Evolutionary conservation across 805 yeast genomes (phyloP).

Genomic region (Dipodascus geniculatus): DNA sequence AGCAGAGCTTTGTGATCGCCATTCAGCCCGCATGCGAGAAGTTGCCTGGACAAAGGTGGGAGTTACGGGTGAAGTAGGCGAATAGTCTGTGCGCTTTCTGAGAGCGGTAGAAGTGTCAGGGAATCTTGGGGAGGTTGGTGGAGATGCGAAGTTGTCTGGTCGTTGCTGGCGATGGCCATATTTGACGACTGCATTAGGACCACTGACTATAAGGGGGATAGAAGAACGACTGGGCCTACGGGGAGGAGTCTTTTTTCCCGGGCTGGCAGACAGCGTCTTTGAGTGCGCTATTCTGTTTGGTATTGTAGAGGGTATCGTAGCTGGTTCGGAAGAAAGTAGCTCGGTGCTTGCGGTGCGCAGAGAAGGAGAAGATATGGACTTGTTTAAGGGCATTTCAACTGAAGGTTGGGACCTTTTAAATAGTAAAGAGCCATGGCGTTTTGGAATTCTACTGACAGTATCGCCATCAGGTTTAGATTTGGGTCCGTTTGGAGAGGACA

Average conservation of each 20-base stretch:
- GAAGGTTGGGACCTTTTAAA: background rate
- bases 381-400: background rate
- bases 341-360: background rate
- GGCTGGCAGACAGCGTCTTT: background rate
- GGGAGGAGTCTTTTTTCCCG: background rate
- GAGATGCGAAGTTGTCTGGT: too few relatives aligned
- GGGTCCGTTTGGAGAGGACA: slow-evolving; percentile 14
- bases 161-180: background rate
- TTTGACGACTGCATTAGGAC: background rate
- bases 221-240: background rate
- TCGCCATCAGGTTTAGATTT: background rate
- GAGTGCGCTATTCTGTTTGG: too few relatives aligned
- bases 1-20: background rate
- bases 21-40: background rate
- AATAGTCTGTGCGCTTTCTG: background rate
- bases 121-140: background rate
- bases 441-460: slow-evolving; percentile 2
- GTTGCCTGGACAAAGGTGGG: background rate
- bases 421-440: background rate
- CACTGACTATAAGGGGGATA: background rate
- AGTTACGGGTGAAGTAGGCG: background rate
- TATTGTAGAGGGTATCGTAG: too few relatives aligned
- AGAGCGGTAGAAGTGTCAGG: background rate
- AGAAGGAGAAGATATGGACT: background rate
- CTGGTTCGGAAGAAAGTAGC: background rate